phyloP scores from a whole-genome alignment of 768 basidiomycete species.

The Phaffia tasmanica region DNA sequence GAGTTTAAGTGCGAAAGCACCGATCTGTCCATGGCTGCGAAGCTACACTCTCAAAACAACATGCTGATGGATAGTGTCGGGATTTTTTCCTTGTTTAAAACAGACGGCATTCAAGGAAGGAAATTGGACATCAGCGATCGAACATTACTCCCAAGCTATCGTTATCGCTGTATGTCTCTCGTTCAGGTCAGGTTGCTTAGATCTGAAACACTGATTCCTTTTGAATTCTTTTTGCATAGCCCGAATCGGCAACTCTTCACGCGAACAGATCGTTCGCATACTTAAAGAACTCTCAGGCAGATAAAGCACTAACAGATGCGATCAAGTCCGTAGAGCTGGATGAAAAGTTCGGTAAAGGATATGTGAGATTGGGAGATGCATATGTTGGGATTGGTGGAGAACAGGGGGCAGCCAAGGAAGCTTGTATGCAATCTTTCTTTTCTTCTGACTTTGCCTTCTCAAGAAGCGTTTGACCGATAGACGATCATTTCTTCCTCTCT shows the following conservation, averaged over 20 bases:
- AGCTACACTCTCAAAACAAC: background rate
- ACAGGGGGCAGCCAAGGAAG: slow-evolving; percentile 6
- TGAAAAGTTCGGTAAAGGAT: slow-evolving; percentile 19
- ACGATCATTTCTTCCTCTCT: too few relatives aligned
- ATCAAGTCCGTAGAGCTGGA: slow-evolving; percentile 9
- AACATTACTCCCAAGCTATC: slow-evolving; percentile 16
- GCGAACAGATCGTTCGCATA: slow-evolving; percentile 21
- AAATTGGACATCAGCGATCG: slow-evolving; percentile 1
- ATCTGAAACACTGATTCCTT: background rate
- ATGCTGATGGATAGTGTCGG: too few relatives aligned
- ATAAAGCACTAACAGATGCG: slow-evolving; percentile 9
- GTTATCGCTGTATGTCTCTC: background rate
- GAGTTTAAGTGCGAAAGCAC: background rate
- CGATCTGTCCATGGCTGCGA: background rate
- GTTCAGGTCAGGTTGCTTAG: background rate
- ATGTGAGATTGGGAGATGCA: slow-evolving; percentile 19
- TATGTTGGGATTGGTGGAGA: background rate
- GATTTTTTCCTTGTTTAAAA: background rate
- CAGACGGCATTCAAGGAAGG: slow-evolving; percentile 18
- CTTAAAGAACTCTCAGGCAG: background rate
- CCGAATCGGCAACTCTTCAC: slow-evolving; percentile 12
- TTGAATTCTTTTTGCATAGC: background rate
- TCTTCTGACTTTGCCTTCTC: background rate
- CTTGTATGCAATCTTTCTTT: slow-evolving; percentile 2
- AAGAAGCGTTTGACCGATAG: background rate